A percentile compares a stretch with the other conserved stretches of the same genome.
These are phyloP conservation scores for Vicia villosa DNA, from an alignment of 306 rosid species.

Conservation along the genomic window DNA sequence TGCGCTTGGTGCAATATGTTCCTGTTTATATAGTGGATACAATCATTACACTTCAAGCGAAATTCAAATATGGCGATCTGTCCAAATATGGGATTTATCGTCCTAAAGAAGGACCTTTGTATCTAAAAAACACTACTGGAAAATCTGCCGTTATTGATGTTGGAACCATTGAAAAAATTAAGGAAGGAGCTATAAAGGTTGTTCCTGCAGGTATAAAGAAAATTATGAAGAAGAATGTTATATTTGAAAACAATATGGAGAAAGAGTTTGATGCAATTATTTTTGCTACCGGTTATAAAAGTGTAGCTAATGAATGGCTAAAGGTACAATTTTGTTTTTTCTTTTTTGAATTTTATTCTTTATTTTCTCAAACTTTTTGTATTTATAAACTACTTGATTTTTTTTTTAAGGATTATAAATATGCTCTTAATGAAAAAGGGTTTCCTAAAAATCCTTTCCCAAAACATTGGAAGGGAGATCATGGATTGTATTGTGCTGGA, in stretches of 20 bases:
- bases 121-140: slow-evolving; percentile 39
- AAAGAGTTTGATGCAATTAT: slow-evolving; percentile 55
- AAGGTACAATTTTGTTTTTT: no score
- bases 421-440: slow-evolving; percentile 48
- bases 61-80: slow-evolving; percentile 40
- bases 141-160: slow-evolving; percentile 55
- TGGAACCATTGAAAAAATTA: slow-evolving; percentile 56
- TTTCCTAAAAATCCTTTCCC: slow-evolving; percentile 52
- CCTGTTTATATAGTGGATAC: slow-evolving; percentile 53
- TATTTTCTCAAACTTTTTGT: neutral
- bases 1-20: no score
- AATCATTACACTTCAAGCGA: neutral
- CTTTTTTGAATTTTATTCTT: no score
- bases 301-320: slow-evolving; percentile 39
- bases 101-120: slow-evolving; percentile 53
- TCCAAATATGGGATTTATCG: slow-evolving; percentile 45
- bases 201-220: slow-evolving; percentile 40
- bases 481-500: slow-evolving; percentile 62
- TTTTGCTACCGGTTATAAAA: slow-evolving; percentile 70
- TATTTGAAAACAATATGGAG: slow-evolving; percentile 40
- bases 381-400: neutral
- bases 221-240: slow-evolving; percentile 43
- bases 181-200: slow-evolving; percentile 55
- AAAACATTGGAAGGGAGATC: slow-evolving; percentile 66
- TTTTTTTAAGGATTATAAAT: slow-evolving; percentile 42